Conservation (phyloP, 257 asterid genomes). For the Jacaranda mimosifolia region DNA sequence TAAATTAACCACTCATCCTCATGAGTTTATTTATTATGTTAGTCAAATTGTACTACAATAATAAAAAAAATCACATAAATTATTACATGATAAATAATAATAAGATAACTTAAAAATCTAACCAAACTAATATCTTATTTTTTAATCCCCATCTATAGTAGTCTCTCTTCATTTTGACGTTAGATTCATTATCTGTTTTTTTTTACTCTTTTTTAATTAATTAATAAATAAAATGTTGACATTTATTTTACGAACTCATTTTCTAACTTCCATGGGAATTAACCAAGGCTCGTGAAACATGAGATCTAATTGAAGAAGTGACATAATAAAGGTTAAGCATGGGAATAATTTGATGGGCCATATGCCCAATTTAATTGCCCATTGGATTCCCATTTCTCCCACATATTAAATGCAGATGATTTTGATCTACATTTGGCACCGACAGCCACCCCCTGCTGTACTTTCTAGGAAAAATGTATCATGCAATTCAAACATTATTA, state of each 20-base stretch:
- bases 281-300: neutral
- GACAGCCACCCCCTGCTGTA: constrained; percentile 36
- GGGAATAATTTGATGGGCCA: constrained; percentile 34
- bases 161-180: too few relatives aligned
- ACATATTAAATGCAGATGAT: constrained; percentile 5
- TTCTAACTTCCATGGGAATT: neutral
- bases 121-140: too few relatives aligned
- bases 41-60: too few relatives aligned
- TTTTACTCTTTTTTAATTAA: too few relatives aligned
- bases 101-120: too few relatives aligned
- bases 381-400: neutral
- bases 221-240: too few relatives aligned
- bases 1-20: too few relatives aligned
- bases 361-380: neutral
- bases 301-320: neutral
- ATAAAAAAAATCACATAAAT: too few relatives aligned
- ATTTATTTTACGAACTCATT: neutral
- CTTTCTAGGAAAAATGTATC: constrained; percentile 8
- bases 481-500: constrained; percentile 4
- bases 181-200: too few relatives aligned
- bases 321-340: neutral
- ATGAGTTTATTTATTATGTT: too few relatives aligned
- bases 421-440: constrained; percentile 36
- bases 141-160: too few relatives aligned
- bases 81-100: too few relatives aligned